These are phyloP conservation scores for Yarrowia deformans DNA, from an alignment of 805 yeast species.

Conservation along the genomic window DNA sequence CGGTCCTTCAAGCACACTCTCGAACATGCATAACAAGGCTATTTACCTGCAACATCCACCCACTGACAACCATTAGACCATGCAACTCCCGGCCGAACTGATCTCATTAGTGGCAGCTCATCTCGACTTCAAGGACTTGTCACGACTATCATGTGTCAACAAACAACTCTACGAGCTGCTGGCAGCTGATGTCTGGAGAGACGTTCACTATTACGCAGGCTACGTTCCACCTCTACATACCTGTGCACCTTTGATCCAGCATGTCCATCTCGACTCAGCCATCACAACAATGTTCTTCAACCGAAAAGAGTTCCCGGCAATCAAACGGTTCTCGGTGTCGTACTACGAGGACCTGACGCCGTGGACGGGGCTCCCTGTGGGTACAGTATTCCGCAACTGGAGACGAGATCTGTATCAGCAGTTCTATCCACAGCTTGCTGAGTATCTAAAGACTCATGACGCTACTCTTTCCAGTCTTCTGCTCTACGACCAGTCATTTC, in stretches of 20 bases:
- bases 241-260: slow-evolving; percentile 16
- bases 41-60: background rate
- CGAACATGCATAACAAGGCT: background rate
- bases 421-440: slow-evolving; percentile 19
- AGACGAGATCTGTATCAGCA: slow-evolving; percentile 22
- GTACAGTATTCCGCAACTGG: slow-evolving; percentile 24
- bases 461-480: background rate
- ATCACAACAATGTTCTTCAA: slow-evolving; percentile 26
- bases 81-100: slow-evolving; percentile 23
- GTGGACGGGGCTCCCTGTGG: slow-evolving; percentile 15
- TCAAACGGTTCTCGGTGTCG: slow-evolving; percentile 13
- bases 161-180: slow-evolving; percentile 14
- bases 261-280: slow-evolving; percentile 16
- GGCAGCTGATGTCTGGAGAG: slow-evolving; percentile 9
- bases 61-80: background rate
- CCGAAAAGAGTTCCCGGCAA: background rate
- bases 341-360: slow-evolving; percentile 20
- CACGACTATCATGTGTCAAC: slow-evolving; percentile 18
- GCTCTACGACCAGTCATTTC: slow-evolving; percentile 25
- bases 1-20: background rate
- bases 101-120: slow-evolving; percentile 2
- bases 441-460: slow-evolving; percentile 3
- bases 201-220: slow-evolving; percentile 10
- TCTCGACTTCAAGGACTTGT: slow-evolving; percentile 22
- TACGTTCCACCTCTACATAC: slow-evolving; percentile 14